Evolutionary conservation across 768 basidiomycete species (phyloP).

Genomic region (Boletus barrowsii): DNA sequence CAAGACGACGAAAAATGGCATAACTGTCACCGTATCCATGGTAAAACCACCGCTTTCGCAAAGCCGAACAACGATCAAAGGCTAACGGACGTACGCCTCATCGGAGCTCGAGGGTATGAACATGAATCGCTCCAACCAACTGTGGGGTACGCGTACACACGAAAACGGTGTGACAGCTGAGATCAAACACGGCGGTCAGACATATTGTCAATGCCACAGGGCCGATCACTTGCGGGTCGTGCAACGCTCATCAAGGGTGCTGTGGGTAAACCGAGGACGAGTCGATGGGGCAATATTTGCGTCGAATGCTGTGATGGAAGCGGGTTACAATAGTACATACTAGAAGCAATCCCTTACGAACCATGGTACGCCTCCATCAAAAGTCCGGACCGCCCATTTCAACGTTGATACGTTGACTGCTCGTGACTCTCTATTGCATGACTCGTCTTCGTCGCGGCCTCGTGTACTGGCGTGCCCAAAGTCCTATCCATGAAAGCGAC

Average conservation of each 20-base stretch:
- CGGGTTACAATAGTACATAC: background rate
- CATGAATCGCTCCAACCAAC: background rate
- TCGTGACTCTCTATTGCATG: slow-evolving; percentile 3
- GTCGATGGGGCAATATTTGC: too few species aligned
- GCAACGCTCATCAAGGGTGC: background rate
- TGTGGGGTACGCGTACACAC: background rate
- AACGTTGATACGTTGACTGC: background rate
- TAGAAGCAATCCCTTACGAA: background rate
- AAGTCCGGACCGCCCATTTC: slow-evolving; percentile 5
- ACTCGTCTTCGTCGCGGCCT: background rate
- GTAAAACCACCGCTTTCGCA: background rate
- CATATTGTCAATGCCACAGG: background rate
- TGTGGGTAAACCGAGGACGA: slow-evolving; percentile 17
- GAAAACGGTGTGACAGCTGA: background rate
- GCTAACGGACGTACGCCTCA: too few species aligned
- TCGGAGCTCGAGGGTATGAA: background rate
- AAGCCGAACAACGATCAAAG: background rate
- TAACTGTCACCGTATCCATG: slow-evolving; percentile 9
- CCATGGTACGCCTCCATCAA: background rate
- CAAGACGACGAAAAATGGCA: background rate
- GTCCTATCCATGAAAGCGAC: background rate
- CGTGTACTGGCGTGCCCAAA: background rate
- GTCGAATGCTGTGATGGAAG: slow-evolving; percentile 10
- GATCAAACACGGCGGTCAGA: background rate
- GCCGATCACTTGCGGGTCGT: background rate